Conservation (phyloP, 23 red algal species). For the Gracilaria gracilis region DNA sequence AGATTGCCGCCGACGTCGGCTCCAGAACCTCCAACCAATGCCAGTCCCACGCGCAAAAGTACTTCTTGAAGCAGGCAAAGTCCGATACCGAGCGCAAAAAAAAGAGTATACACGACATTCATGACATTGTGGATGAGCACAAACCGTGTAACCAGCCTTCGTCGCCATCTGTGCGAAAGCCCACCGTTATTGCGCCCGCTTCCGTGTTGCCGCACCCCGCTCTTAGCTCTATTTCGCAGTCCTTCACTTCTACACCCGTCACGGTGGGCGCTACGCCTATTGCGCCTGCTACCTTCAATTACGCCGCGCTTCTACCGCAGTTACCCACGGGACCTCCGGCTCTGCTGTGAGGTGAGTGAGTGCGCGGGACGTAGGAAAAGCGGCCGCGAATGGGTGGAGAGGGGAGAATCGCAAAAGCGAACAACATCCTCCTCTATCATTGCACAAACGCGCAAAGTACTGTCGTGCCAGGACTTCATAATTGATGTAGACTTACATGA, state of each 20-base stretch:
- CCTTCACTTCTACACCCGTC: neutral
- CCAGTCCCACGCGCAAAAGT: slow-evolving; percentile 98
- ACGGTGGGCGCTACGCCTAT: neutral
- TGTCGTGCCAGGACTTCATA: too few relatives aligned
- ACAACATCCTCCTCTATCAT: too few relatives aligned
- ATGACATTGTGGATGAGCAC: slow-evolving; percentile 3
- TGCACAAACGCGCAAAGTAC: too few relatives aligned
- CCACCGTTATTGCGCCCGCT: slow-evolving; percentile 20
- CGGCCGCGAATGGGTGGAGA: too few relatives aligned
- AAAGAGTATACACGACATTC: slow-evolving; percentile 74
- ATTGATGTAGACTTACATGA: too few relatives aligned
- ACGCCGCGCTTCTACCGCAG: slow-evolving; percentile 40
- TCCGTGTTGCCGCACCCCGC: neutral
- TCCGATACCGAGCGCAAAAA: slow-evolving; percentile 63
- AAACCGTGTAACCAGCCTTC: neutral
- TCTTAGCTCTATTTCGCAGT: neutral
- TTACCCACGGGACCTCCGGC: too few relatives aligned
- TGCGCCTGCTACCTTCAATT: slow-evolving; percentile 13
- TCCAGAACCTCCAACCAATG: slow-evolving; percentile 90
- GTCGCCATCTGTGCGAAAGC: neutral
- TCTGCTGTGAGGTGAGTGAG: too few relatives aligned
- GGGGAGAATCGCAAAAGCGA: too few relatives aligned
- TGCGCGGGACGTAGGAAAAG: too few relatives aligned
- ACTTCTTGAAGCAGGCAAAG: slow-evolving; percentile 74
- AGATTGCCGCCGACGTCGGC: slow-evolving; percentile 88